Conservation (phyloP, 805 yeast species). For the Yarrowia sp. region DNA sequence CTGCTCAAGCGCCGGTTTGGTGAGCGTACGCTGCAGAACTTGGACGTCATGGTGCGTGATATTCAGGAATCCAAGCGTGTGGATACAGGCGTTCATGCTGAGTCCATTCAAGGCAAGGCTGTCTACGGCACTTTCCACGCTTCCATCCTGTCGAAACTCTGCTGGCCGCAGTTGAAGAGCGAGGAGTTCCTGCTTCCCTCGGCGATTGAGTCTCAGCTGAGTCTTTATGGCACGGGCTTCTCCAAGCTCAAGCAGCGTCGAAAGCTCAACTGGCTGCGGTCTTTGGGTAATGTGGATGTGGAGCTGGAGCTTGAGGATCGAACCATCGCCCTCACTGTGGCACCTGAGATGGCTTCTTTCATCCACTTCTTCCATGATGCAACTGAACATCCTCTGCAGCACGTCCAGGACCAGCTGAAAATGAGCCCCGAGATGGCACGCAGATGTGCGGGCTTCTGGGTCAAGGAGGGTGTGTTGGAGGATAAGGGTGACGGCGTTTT, state of each 20-base stretch:
- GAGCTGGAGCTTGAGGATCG: conserved; percentile 56
- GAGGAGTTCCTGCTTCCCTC: conserved; percentile 52
- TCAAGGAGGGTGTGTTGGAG: conserved; percentile 51
- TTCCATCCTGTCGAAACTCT: conserved; percentile 68
- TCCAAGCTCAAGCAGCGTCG: conserved; percentile 52
- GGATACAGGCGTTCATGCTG: conserved; percentile 43
- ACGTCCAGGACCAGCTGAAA: conserved; percentile 41
- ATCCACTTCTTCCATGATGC: conserved; percentile 48
- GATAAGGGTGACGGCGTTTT: conserved; percentile 43
- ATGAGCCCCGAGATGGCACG: conserved; percentile 46
- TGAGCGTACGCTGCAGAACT: conserved; percentile 58
- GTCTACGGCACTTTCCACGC: conserved; percentile 38
- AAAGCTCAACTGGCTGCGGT: conserved; percentile 53
- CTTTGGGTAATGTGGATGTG: conserved; percentile 60
- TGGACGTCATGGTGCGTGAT: conserved; percentile 84
- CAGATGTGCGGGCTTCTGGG: conserved; percentile 60
- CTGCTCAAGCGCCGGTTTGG: conserved; percentile 64
- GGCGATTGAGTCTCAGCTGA: conserved; percentile 40
- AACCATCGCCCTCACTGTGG: conserved; percentile 46
- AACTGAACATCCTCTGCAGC: conserved; percentile 38
- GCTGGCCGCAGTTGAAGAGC: conserved; percentile 67
- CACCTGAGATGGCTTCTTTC: conserved; percentile 70
- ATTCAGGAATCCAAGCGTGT: conserved; percentile 54
- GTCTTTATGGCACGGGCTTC: conserved; percentile 48
- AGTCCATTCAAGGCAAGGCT: conserved; percentile 29